Percentiles rank a stretch among this genome's conserved stretches.
Conservation (phyloP, 805 yeast species). For the Hanseniaspora meyeri region DNA sequence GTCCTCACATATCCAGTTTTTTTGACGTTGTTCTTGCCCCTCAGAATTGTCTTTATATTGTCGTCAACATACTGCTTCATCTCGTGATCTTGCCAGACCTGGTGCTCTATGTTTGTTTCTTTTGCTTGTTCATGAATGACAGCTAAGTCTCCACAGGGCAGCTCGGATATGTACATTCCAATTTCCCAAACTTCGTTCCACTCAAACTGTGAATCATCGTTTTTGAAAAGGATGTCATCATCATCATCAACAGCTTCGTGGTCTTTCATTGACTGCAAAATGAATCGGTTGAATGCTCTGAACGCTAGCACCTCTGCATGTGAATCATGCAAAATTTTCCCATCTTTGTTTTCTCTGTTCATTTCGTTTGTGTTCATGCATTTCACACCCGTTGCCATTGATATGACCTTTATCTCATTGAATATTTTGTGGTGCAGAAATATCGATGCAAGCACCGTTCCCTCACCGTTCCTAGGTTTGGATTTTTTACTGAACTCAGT, state of each 20-base stretch:
- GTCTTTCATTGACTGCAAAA: conserved; percentile 37
- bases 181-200: conserved; percentile 31
- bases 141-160: conserved; percentile 88
- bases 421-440: not conserved
- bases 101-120: not conserved
- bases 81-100: conserved; percentile 17
- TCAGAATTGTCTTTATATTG: conserved; percentile 23
- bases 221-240: conserved; percentile 8
- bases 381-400: conserved; percentile 74
- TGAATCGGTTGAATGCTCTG: conserved; percentile 52
- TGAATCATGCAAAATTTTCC: conserved; percentile 65
- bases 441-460: conserved; percentile 5
- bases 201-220: conserved; percentile 17
- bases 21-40: conserved; percentile 57
- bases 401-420: conserved; percentile 26
- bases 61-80: conserved; percentile 23
- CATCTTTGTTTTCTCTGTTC: conserved; percentile 29
- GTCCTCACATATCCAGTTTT: conserved; percentile 63
- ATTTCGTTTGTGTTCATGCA: conserved; percentile 46
- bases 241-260: conserved; percentile 13
- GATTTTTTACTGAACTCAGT: not conserved
- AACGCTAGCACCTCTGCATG: conserved; percentile 80
- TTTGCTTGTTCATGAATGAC: conserved; percentile 31
- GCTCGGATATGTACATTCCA: conserved; percentile 55
- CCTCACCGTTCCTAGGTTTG: conserved; percentile 4